A percentile compares a stretch with the other conserved stretches of the same genome.
Conservation (phyloP, 2,329 filamentous ascomycete genomes). For the Neopestalotiopsis sp. region DNA sequence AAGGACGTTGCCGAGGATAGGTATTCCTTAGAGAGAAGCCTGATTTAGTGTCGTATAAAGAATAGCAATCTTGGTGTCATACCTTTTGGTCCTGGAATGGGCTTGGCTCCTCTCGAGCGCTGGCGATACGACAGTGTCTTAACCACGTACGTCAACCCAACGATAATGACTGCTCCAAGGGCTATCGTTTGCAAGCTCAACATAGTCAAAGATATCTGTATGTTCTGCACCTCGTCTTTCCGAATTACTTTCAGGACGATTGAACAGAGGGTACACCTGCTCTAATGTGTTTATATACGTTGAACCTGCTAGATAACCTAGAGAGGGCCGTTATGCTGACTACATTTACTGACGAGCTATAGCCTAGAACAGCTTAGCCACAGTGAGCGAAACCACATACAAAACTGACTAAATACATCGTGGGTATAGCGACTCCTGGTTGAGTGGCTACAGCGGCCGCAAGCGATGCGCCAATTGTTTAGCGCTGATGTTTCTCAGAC, state of each 20-base stretch:
- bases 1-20: neutral
- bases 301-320: too few species aligned
- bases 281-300: too few species aligned
- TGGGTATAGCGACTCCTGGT: too few species aligned
- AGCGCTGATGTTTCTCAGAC: neutral
- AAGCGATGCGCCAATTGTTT: neutral
- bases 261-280: neutral
- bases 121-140: neutral
- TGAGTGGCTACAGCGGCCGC: neutral
- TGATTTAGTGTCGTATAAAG: neutral
- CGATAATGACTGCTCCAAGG: neutral
- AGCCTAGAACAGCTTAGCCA: too few species aligned
- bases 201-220: neutral
- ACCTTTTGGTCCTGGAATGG: slow-evolving; percentile 11
- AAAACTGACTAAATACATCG: too few species aligned
- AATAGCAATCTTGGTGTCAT: neutral
- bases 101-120: slow-evolving; percentile 1
- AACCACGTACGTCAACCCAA: slow-evolving; percentile 2
- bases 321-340: too few species aligned
- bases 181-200: neutral
- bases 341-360: too few species aligned
- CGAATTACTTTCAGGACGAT: neutral
- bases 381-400: too few species aligned
- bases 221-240: neutral
- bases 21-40: neutral